Evolutionary conservation across 768 basidiomycete genomes (phyloP).

Genomic region (Rhodocollybia butyracea): DNA sequence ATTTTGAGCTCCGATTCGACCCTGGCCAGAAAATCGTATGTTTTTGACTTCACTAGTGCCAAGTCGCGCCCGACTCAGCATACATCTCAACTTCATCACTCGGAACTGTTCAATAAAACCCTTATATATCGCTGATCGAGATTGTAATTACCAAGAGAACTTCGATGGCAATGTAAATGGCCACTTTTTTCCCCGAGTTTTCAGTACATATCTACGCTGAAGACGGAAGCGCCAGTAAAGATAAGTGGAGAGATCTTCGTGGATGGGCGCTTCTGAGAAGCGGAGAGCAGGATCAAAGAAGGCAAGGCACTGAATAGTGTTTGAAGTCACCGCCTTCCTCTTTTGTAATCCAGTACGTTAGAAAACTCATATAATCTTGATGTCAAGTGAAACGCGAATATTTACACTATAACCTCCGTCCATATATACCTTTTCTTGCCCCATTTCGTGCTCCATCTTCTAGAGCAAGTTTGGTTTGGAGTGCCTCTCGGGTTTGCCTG

Average conservation of each 20-base stretch:
- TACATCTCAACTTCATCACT: too few species aligned
- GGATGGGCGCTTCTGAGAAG: background rate
- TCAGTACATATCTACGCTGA: too few species aligned
- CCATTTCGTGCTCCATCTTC: slow-evolving; percentile 1
- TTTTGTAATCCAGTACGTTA: background rate
- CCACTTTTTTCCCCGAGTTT: too few species aligned
- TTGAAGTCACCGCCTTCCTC: slow-evolving; percentile 5
- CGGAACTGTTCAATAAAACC: too few species aligned
- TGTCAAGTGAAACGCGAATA: slow-evolving; percentile 7
- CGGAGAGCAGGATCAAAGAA: background rate
- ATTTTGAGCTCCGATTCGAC: too few species aligned
- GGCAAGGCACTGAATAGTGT: background rate
- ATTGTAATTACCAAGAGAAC: background rate
- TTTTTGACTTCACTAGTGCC: too few species aligned
- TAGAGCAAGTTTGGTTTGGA: slow-evolving; percentile 5
- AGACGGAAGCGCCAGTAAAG: too few species aligned
- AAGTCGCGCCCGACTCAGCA: too few species aligned
- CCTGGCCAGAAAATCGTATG: too few species aligned
- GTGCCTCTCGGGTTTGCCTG: slow-evolving; percentile 8
- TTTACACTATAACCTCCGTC: slow-evolving; percentile 8
- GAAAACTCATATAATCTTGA: background rate
- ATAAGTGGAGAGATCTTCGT: background rate
- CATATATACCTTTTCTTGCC: slow-evolving; percentile 7
- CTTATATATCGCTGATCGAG: background rate
- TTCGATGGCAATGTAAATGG: too few species aligned